phyloP scores from a whole-genome alignment of 495 filamentous ascomycete genomes.

The Neurospora sp. region DNA sequence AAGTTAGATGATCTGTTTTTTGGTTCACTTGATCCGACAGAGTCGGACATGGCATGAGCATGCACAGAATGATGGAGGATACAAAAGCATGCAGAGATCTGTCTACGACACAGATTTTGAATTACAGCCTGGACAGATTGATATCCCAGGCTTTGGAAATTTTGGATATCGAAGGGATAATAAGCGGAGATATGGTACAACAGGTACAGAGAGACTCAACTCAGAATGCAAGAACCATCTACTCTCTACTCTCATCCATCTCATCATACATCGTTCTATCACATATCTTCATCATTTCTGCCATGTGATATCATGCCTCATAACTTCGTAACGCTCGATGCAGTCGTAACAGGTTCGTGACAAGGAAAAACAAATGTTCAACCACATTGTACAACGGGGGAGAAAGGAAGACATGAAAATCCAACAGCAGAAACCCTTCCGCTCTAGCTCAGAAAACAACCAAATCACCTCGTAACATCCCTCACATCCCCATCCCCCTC shows the following conservation, averaged over 20 bases:
- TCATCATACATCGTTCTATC: neutral
- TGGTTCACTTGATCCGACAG: neutral
- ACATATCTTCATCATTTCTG: neutral
- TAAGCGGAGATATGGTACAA: neutral
- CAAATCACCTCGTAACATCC: conserved; percentile 6
- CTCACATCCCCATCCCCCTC: conserved; percentile 20
- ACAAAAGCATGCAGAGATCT: neutral
- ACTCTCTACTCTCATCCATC: neutral
- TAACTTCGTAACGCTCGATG: neutral
- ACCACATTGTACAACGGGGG: neutral
- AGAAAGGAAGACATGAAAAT: neutral
- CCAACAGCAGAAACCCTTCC: neutral
- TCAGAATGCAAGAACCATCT: neutral
- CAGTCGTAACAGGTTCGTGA: neutral
- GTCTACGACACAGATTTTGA: neutral
- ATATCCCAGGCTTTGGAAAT: neutral
- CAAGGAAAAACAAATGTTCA: neutral
- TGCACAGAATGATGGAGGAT: neutral
- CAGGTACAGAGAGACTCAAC: neutral
- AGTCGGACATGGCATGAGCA: neutral
- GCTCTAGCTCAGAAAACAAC: neutral
- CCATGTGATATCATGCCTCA: neutral
- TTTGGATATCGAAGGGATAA: neutral
- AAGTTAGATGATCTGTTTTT: neutral
- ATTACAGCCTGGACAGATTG: neutral